Evolutionary conservation across 2,329 filamentous ascomycete species (phyloP).

Genomic region (Colletotrichum sp.): DNA sequence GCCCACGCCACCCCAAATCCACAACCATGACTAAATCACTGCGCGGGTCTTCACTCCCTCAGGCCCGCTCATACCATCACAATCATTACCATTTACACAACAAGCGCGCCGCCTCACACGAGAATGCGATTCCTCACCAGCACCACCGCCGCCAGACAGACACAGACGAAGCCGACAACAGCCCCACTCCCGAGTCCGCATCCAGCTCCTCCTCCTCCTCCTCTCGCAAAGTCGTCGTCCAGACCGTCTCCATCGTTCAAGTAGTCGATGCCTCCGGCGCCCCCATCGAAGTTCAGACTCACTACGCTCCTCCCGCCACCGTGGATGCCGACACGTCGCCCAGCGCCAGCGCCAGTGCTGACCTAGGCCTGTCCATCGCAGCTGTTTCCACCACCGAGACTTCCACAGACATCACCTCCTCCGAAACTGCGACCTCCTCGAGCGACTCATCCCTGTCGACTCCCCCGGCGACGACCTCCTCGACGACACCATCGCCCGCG

Average conservation of each 20-base stretch:
- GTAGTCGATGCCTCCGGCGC: conserved; percentile 54
- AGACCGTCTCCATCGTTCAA: conserved; percentile 61
- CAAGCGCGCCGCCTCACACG: conserved; percentile 30
- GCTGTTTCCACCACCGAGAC: not conserved
- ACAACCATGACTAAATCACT: conserved; percentile 49
- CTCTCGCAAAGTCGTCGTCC: conserved; percentile 46
- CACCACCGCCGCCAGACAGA: conserved; percentile 30
- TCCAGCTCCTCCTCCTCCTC: conserved; percentile 19
- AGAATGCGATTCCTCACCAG: conserved; percentile 24
- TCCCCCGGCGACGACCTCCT: conserved; percentile 21
- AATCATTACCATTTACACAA: conserved; percentile 35
- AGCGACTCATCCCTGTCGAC: not conserved
- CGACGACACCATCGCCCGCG: conserved; percentile 28
- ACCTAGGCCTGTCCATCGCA: conserved; percentile 3
- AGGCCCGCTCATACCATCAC: conserved; percentile 41
- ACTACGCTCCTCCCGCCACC: conserved; percentile 42
- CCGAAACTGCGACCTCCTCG: not conserved
- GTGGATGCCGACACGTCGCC: conserved; percentile 30
- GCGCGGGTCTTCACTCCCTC: conserved; percentile 54
- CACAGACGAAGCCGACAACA: conserved; percentile 26
- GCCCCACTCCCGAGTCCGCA: conserved; percentile 15
- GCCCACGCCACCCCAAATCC: conserved; percentile 34
- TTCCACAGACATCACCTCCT: not conserved
- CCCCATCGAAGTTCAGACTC: conserved; percentile 48
- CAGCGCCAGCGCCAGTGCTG: conserved; percentile 6